A percentile compares a stretch with the other conserved stretches of the same genome.
These are phyloP conservation scores for Pterulicium gracile DNA, from an alignment of 1,284 basidiomycete genomes.

Conservation along the genomic window DNA sequence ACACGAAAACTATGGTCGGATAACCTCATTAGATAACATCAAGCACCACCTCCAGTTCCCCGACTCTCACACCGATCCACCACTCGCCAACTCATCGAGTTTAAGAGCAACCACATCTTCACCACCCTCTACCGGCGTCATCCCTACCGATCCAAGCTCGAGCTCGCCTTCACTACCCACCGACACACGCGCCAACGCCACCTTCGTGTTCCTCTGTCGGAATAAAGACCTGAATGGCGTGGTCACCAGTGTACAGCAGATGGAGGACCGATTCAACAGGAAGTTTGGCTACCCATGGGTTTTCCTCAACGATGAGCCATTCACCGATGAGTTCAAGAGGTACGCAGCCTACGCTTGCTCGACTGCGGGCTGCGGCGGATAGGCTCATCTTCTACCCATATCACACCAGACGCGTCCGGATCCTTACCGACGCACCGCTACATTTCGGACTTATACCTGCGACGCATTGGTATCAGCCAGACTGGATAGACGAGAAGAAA, in stretches of 20 bases:
- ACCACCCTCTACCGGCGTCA: not conserved
- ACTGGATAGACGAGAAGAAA: constrained; percentile 42
- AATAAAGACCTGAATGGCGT: constrained; percentile 42
- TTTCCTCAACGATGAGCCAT: constrained; percentile 62
- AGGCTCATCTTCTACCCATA: not conserved
- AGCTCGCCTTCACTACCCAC: constrained; percentile 5
- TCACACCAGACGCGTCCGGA: constrained; percentile 13
- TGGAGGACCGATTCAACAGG: constrained; percentile 54
- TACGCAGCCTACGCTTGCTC: constrained; percentile 22
- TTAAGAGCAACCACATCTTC: not conserved
- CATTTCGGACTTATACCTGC: constrained; percentile 4
- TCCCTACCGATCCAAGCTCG: not conserved
- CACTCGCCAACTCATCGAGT: constrained; percentile 3
- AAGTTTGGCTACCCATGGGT: constrained; percentile 63
- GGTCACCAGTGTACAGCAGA: constrained; percentile 38
- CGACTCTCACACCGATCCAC: not conserved
- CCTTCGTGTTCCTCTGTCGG: constrained; percentile 27
- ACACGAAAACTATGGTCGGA: constrained; percentile 19
- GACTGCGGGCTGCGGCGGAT: not conserved
- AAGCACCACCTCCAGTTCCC: constrained; percentile 9
- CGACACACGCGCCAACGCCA: constrained; percentile 23
- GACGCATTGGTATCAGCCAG: constrained; percentile 27
- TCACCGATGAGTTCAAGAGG: constrained; percentile 60
- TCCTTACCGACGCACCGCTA: constrained; percentile 25
- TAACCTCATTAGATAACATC: constrained; percentile 11